Evolutionary conservation across 1,284 basidiomycete genomes (phyloP).

Genomic region (Cystobasidium sp.): DNA sequence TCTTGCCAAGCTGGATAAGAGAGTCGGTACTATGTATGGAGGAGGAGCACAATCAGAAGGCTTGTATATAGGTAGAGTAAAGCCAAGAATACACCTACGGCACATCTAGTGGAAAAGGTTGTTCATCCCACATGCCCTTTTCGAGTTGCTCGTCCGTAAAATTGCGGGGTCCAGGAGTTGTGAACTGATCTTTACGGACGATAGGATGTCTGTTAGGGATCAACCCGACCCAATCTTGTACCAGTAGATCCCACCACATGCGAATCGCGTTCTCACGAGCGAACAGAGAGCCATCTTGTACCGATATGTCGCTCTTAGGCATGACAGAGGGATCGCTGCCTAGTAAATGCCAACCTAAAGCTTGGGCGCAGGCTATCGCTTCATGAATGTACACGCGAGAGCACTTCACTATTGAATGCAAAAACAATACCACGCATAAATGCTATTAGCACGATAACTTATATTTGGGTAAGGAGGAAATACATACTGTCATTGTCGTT

Average conservation of each 20-base stretch:
- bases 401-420: neutral
- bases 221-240: constrained; percentile 25
- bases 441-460: too few species aligned
- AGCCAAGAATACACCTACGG: neutral
- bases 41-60: neutral
- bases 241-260: constrained; percentile 22
- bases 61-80: neutral
- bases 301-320: constrained; percentile 23
- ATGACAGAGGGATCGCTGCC: constrained; percentile 24
- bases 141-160: constrained; percentile 24
- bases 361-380: constrained; percentile 17
- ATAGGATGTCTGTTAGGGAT: constrained; percentile 12
- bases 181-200: constrained; percentile 2
- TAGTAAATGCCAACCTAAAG: constrained; percentile 22
- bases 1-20: constrained; percentile 10
- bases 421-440: neutral
- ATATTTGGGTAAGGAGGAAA: neutral
- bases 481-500: constrained; percentile 22
- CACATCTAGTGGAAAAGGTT: neutral
- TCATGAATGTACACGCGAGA: constrained; percentile 9
- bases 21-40: constrained; percentile 6
- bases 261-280: constrained; percentile 25
- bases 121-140: neutral
- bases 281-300: constrained; percentile 26
- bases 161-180: constrained; percentile 19